Evolutionary conservation across 2,329 filamentous ascomycete genomes (phyloP).

Genomic region (Aspergillus transmontanensis): DNA sequence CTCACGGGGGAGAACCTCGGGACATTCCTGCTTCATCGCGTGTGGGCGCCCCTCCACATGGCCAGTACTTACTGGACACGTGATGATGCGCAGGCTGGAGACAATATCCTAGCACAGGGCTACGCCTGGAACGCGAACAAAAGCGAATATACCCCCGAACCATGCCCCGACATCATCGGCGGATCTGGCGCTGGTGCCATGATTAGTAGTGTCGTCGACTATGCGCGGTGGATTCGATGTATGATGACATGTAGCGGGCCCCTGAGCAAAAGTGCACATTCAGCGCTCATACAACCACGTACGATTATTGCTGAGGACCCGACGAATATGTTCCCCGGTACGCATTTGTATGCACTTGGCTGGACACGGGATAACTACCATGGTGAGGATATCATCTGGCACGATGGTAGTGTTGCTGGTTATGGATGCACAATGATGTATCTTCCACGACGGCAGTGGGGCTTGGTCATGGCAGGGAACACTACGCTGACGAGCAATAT

Average conservation of each 20-base stretch:
- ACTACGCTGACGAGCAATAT: neutral
- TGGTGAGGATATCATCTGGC: neutral
- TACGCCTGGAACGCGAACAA: constrained; percentile 44
- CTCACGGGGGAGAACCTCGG: constrained; percentile 43
- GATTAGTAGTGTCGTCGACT: constrained; percentile 37
- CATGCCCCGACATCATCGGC: neutral
- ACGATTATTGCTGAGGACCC: constrained; percentile 15
- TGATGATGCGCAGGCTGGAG: constrained; percentile 35
- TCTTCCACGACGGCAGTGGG: neutral
- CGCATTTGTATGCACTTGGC: neutral
- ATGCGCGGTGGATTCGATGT: constrained; percentile 31
- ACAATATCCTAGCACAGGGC: constrained; percentile 43
- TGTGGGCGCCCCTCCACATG: constrained; percentile 55
- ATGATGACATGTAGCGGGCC: constrained; percentile 31
- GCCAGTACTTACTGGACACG: constrained; percentile 25
- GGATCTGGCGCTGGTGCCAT: constrained; percentile 49
- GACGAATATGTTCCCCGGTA: neutral
- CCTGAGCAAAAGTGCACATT: constrained; percentile 25
- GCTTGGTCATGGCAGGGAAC: neutral
- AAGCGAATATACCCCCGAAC: constrained; percentile 33
- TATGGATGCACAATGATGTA: neutral
- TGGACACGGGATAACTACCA: neutral
- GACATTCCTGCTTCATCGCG: constrained; percentile 42
- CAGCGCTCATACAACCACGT: constrained; percentile 27
- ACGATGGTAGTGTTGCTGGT: neutral